Evolutionary conservation across 2,329 filamentous ascomycete species (phyloP), one percentile per base, ranked within the genome.

Genomic region (Stemphylium vesicarium): DNA sequence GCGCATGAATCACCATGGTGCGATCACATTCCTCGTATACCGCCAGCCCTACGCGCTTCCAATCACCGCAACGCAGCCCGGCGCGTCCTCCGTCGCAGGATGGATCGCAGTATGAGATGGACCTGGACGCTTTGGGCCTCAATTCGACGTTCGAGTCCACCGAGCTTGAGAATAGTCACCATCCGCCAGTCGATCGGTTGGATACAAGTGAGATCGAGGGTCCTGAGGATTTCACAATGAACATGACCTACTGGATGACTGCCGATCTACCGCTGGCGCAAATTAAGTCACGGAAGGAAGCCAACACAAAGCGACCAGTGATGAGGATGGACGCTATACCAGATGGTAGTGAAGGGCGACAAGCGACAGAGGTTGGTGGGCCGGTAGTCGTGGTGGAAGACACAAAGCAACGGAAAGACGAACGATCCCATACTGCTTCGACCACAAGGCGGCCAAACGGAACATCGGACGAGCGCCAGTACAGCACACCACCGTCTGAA

Each of bases 171-270:
- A 62, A 66, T 8, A 62, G 51, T 42, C 63, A 66, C 26, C 61
- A 67, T 52, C 62, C 69, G 18, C 65, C 69, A 12, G 56, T 75
- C n/a, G 75, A 77, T 43, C 67, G 67, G 10, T 68, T 78, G 15
- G 63, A 73, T 11, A 76, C 70, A 35, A 76, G 75, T 57, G 75
- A 78, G 12, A 72, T 78, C 22, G 75, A 75, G 38, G 75, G 75
- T 6, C 75, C 75, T 2, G 74, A 74, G 43, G 75, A 78, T 59
- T 78, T 78, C 55, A 78, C 75, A 6, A 71, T 74, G 69, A 78
- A 78, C 59, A 75, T 78, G 73, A 76, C 75, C 31, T 76, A 73
- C 58, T 78, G 74, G 73, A 78, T 78, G 75, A 72, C 72, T 2
- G 64, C 72, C 22, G 68, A 73, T 46, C 60, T 75, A 32, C 66